Evolutionary conservation across 805 yeast genomes (phyloP).

Genomic region (Metschnikowia gruessii): DNA sequence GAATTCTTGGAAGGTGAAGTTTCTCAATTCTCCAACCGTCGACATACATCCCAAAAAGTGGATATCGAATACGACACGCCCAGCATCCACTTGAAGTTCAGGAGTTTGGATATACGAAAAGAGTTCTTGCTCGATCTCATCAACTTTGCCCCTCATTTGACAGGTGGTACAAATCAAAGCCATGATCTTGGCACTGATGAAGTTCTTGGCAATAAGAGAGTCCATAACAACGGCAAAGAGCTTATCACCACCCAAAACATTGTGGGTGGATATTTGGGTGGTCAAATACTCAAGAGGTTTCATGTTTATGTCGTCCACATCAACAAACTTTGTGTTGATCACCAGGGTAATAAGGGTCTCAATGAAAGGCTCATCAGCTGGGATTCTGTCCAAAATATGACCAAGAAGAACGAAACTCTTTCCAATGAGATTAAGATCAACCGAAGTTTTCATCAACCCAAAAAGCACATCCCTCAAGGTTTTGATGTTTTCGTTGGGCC

Average conservation of each 20-base stretch:
- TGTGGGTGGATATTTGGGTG: slow-evolving; percentile 9
- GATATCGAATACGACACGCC: slow-evolving; percentile 31
- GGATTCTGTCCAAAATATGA: slow-evolving; percentile 8
- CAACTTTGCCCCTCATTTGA: slow-evolving; percentile 20
- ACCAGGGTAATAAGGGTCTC: slow-evolving; percentile 13
- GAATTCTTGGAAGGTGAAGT: slow-evolving; percentile 36
- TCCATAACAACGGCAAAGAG: slow-evolving; percentile 9
- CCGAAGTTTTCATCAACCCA: slow-evolving; percentile 9
- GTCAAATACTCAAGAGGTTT: slow-evolving; percentile 19
- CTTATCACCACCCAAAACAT: slow-evolving; percentile 4
- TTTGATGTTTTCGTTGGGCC: neutral
- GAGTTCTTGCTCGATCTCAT: slow-evolving; percentile 29
- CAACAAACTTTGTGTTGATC: slow-evolving; percentile 19
- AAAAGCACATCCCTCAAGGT: slow-evolving; percentile 9
- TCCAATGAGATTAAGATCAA: slow-evolving; percentile 13
- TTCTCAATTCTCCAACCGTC: slow-evolving; percentile 3
- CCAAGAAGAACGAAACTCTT: slow-evolving; percentile 14
- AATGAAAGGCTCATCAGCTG: slow-evolving; percentile 10
- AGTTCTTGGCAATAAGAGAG: slow-evolving; percentile 20
- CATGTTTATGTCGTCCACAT: slow-evolving; percentile 20
- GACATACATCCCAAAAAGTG: slow-evolving; percentile 52
- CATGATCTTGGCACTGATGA: slow-evolving; percentile 31
- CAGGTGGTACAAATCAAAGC: slow-evolving; percentile 28
- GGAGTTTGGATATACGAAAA: slow-evolving; percentile 27
- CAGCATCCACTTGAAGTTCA: slow-evolving; percentile 2